Evolutionary conservation across 768 basidiomycete genomes (phyloP).

Genomic region (Lentinula sp.): DNA sequence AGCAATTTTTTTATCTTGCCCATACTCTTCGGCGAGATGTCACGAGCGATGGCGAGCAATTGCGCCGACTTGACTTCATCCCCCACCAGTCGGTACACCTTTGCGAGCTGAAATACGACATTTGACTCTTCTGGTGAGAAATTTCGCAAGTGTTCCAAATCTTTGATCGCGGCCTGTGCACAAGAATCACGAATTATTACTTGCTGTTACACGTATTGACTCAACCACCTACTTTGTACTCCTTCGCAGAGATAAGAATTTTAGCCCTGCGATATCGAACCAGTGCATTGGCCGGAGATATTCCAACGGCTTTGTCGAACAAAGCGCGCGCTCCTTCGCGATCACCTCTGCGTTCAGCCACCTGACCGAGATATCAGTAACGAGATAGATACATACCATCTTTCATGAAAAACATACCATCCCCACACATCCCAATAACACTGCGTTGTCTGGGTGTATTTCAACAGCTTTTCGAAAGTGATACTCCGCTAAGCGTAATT

Average conservation of each 20-base stretch:
- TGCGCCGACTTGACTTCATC: constrained; percentile 76
- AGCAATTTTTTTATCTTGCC: constrained; percentile 77
- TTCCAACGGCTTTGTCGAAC: constrained; percentile 74
- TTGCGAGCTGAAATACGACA: constrained; percentile 93
- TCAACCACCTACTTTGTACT: constrained; percentile 63
- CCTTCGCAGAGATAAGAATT: constrained; percentile 79
- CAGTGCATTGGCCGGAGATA: constrained; percentile 85
- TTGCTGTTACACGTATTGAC: constrained; percentile 12
- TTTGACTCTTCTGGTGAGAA: constrained; percentile 94
- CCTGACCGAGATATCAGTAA: constrained; percentile 36
- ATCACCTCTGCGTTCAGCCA: constrained; percentile 82
- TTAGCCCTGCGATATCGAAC: constrained; percentile 93
- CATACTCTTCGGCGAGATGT: constrained; percentile 87
- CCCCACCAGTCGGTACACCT: constrained; percentile 80
- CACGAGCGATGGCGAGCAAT: constrained; percentile 84
- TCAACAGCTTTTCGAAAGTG: constrained; percentile 90
- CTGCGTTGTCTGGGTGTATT: constrained; percentile 92
- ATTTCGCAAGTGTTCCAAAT: constrained; percentile 75
- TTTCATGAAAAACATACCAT: constrained; percentile 57
- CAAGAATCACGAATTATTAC: constrained; percentile 13
- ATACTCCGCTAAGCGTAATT: constrained; percentile 89
- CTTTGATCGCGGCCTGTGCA: constrained; percentile 67
- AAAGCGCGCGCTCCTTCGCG: constrained; percentile 67
- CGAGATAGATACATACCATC: background rate
- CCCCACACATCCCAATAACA: constrained; percentile 93